A percentile compares a stretch with the other conserved stretches of the same genome.
These are phyloP conservation scores for Monosporozyma aquatica DNA, from an alignment of 805 yeast species.

Conservation along the genomic window DNA sequence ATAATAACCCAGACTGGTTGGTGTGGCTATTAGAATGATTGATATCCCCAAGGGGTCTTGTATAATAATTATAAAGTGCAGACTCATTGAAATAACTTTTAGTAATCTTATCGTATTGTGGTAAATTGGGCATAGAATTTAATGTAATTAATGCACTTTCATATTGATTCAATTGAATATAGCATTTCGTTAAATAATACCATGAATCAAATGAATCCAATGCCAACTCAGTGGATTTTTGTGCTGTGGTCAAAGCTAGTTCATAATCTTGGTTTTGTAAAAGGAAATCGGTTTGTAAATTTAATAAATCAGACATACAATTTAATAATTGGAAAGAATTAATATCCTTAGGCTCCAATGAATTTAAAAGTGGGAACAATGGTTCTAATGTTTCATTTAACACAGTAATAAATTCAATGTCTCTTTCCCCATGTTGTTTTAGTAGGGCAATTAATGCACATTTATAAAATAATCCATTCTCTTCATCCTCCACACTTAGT, in stretches of 20 bases:
- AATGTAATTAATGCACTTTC: slow-evolving; percentile 23
- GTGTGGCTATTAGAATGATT: slow-evolving; percentile 4
- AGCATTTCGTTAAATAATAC: slow-evolving; percentile 23
- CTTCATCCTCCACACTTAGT: slow-evolving; percentile 16
- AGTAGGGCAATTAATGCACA: slow-evolving; percentile 20
- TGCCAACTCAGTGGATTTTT: slow-evolving; percentile 20
- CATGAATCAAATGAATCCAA: slow-evolving; percentile 28
- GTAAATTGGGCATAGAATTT: slow-evolving; percentile 27
- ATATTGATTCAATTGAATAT: slow-evolving; percentile 18
- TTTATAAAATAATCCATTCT: slow-evolving; percentile 20
- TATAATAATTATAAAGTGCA: slow-evolving; percentile 16
- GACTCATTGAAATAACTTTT: slow-evolving; percentile 14
- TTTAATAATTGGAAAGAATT: slow-evolving; percentile 19
- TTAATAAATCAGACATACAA: slow-evolving; percentile 21
- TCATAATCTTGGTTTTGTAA: slow-evolving; percentile 19
- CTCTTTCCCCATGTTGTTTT: slow-evolving; percentile 17
- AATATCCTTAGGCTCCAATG: slow-evolving; percentile 13
- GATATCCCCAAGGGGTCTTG: slow-evolving; percentile 19
- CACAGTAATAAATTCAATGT: slow-evolving; percentile 16
- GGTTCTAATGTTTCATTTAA: slow-evolving; percentile 16
- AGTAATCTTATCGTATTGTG: slow-evolving; percentile 16
- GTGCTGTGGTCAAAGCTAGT: slow-evolving; percentile 20
- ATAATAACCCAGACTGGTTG: slow-evolving; percentile 14
- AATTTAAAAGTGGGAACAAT: slow-evolving; percentile 13
- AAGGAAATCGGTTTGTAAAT: slow-evolving; percentile 23